These are phyloP conservation scores for Gymnopilus junonius DNA, from an alignment of 768 basidiomycete species.

Conservation along the genomic window DNA sequence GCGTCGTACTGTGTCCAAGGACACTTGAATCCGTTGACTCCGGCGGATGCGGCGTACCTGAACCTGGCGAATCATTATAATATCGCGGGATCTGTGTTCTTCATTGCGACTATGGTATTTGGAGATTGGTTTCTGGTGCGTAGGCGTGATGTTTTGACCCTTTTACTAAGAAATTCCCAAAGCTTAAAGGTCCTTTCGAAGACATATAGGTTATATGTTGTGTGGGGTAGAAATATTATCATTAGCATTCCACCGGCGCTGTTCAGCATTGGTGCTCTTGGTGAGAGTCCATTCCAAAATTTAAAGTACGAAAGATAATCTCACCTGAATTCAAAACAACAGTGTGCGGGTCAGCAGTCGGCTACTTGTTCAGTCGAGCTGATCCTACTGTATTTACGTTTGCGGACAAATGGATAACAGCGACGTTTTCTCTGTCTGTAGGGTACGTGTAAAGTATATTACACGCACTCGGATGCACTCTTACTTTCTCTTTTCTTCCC, in stretches of 20 bases:
- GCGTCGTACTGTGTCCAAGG: neutral
- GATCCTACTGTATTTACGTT: neutral
- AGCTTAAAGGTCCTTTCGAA: neutral
- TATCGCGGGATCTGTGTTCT: neutral
- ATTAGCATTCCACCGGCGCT: neutral
- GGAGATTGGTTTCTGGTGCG: constrained; percentile 6
- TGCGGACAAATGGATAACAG: neutral
- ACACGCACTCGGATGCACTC: no score
- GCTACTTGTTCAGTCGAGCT: neutral
- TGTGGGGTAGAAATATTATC: neutral
- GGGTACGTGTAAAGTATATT: no score
- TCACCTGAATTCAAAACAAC: no score
- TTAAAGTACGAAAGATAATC: no score
- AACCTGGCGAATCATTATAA: neutral
- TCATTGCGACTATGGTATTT: neutral
- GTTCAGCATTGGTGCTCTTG: neutral
- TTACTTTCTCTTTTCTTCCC: neutral
- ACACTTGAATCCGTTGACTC: neutral
- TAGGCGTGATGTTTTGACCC: no score
- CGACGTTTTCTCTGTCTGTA: neutral
- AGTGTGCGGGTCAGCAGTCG: neutral
- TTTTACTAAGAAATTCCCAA: no score
- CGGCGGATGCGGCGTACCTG: neutral
- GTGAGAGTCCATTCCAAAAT: neutral
- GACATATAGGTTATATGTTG: neutral